These are phyloP conservation scores for Cryoendolithus antarcticus DNA, from an alignment of 2,329 filamentous ascomycete genomes.

Conservation along the genomic window DNA sequence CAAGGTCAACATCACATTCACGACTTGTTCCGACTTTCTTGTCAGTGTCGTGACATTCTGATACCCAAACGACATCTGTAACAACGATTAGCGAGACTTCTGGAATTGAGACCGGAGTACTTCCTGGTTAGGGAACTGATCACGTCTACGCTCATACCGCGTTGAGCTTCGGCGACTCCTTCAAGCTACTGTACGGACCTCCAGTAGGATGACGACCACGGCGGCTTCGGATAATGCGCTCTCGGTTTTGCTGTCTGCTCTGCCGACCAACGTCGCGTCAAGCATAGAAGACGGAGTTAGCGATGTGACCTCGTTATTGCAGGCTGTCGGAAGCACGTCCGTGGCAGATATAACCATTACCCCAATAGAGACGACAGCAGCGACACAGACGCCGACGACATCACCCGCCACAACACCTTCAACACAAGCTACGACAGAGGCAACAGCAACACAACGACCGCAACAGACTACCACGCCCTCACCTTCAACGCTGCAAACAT, in stretches of 20 bases:
- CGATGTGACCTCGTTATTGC: conserved; percentile 2
- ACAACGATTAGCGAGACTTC: no score
- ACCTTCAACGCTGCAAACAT: not conserved
- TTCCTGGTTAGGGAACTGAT: no score
- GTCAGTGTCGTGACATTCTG: no score
- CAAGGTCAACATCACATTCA: no score
- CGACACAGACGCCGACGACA: not conserved
- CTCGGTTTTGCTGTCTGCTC: conserved; percentile 7
- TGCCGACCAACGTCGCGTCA: conserved; percentile 7
- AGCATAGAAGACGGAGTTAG: conserved; percentile 7
- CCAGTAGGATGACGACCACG: not conserved
- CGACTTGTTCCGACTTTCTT: no score
- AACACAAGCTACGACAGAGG: not conserved
- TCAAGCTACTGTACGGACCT: no score
- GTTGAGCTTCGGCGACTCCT: no score
- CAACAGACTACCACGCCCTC: not conserved
- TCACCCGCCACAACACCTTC: conserved; percentile 1
- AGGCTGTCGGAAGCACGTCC: no score
- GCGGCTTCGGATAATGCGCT: conserved; percentile 6
- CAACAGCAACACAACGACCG: not conserved
- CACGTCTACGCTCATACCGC: no score
- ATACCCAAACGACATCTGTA: no score
- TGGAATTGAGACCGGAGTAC: no score
- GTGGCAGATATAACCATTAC: not conserved
- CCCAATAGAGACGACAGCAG: not conserved